A percentile compares a stretch with the other conserved stretches of the same genome.
phyloP scores from a whole-genome alignment of 257 asterid species.

The Rhazya stricta region DNA sequence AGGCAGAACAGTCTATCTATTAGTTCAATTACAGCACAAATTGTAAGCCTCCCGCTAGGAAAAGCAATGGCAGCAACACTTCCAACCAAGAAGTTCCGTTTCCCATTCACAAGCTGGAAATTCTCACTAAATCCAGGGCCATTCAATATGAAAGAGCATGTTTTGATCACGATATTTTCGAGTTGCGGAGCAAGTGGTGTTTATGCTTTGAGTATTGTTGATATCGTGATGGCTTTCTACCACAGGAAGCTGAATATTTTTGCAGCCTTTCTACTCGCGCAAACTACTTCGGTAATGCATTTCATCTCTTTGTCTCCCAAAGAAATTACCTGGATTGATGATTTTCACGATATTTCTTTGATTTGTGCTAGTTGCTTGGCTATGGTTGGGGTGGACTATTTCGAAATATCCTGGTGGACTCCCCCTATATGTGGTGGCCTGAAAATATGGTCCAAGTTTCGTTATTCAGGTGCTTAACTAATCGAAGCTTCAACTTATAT shows the following conservation, averaged over 20 bases:
- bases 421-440: conserved; percentile 87
- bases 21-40: conserved; percentile 39
- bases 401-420: conserved; percentile 46
- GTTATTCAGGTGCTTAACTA: conserved; percentile 41
- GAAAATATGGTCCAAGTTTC: conserved; percentile 49
- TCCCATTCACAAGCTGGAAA: conserved; percentile 36
- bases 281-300: conserved; percentile 52
- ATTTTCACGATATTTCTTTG: background rate
- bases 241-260: conserved; percentile 36
- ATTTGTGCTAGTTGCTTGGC: conserved; percentile 48
- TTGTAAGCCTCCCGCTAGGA: conserved; percentile 51
- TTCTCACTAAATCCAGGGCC: conserved; percentile 63
- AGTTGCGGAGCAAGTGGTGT: conserved; percentile 46
- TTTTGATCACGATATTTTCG: conserved; percentile 57
- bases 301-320: background rate
- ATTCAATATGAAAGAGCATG: conserved; percentile 58
- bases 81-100: conserved; percentile 27
- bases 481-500: no score
- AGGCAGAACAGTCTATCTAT: conserved; percentile 37
- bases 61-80: conserved; percentile 43
- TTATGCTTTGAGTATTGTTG: conserved; percentile 47
- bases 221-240: conserved; percentile 51
- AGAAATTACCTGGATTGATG: background rate
- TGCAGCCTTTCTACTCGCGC: conserved; percentile 49
- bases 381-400: conserved; percentile 78